Evolutionary conservation across 805 yeast genomes (phyloP).

Genomic region (Nakazawaea anatomiae): DNA sequence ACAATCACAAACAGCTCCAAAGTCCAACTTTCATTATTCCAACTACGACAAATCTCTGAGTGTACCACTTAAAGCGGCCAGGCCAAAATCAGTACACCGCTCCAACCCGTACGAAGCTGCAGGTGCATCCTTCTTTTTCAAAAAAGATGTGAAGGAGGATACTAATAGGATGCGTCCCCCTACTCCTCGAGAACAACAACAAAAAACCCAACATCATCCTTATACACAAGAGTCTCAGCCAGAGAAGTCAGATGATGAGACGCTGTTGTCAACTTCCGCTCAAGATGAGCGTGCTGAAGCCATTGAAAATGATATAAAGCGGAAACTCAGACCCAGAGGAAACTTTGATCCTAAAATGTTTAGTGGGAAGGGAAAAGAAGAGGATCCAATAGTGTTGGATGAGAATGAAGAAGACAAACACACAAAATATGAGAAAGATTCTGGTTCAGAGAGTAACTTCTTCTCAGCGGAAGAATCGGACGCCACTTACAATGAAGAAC

Average conservation of each 20-base stretch:
- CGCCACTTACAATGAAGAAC: neutral
- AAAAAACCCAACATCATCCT: too few species aligned
- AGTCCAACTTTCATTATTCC: constrained; percentile 10
- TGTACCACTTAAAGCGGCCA: neutral
- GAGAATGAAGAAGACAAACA: constrained; percentile 7
- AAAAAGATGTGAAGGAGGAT: neutral
- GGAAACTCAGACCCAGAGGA: neutral
- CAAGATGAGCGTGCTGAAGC: neutral
- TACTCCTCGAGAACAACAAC: too few species aligned
- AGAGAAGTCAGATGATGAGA: neutral
- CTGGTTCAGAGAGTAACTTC: neutral
- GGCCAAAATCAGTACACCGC: constrained; percentile 10
- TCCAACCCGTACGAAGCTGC: neutral
- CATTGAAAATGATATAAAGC: neutral
- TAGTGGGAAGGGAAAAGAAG: constrained; percentile 23
- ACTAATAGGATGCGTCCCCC: neutral
- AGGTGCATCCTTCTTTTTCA: too few species aligned
- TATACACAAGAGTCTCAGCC: neutral
- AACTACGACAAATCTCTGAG: neutral
- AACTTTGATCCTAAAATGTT: constrained; percentile 12
- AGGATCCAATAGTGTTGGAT: constrained; percentile 23
- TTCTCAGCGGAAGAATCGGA: neutral
- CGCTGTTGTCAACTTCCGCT: neutral
- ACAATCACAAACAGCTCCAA: constrained; percentile 1
- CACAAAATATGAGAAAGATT: neutral